A percentile compares a stretch with the other conserved stretches of the same genome.
Conservation (phyloP, 2,329 filamentous ascomycete species). For the Hypomyces perniciosus region DNA sequence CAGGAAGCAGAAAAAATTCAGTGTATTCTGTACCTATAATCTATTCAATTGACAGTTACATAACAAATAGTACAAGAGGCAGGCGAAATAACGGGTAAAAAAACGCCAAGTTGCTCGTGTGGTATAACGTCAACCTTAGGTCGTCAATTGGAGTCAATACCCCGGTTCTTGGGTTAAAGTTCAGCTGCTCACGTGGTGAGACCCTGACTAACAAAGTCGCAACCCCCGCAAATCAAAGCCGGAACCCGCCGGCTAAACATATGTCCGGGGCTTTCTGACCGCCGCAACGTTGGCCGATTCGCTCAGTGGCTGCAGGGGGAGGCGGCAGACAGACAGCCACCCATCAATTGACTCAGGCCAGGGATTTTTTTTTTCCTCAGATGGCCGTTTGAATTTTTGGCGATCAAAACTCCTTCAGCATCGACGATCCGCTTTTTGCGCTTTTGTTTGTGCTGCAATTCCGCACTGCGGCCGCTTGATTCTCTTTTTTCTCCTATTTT, state of each 20-base stretch:
- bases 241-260: background rate
- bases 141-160: no score
- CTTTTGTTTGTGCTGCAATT: no score
- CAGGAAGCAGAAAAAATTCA: background rate
- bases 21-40: no score
- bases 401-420: no score
- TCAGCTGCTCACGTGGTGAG: conserved; percentile 7
- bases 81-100: background rate
- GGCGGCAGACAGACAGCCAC: background rate
- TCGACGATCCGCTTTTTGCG: no score
- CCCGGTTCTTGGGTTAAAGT: no score
- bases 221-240: background rate
- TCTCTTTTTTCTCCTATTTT: background rate
- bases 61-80: no score
- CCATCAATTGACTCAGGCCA: conserved; percentile 4
- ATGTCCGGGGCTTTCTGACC: conserved; percentile 8
- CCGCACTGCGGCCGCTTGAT: background rate
- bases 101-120: background rate
- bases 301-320: conserved; percentile 1
- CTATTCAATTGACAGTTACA: no score
- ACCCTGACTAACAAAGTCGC: background rate
- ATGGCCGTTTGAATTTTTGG: background rate
- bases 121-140: no score
- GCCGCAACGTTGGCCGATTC: background rate
- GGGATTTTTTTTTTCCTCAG: conserved; percentile 2